These are phyloP conservation scores for Tricharina praecox DNA, from an alignment of 495 filamentous ascomycete species.

Conservation along the genomic window DNA sequence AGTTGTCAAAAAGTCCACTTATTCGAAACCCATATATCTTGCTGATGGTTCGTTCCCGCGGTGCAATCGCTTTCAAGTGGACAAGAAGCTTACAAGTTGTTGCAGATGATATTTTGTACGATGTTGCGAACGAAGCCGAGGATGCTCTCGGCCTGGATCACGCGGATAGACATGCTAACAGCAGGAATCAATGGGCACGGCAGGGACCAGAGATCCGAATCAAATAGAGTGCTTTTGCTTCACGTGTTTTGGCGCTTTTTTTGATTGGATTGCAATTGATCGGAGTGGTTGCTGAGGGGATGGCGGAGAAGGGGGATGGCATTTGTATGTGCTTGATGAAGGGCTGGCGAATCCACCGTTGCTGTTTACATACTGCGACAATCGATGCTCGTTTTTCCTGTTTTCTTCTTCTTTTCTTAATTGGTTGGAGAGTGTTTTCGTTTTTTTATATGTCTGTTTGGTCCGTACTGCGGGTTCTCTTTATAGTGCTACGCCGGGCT, in stretches of 20 bases:
- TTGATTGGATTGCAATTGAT: too few species aligned
- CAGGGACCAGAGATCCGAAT: slow-evolving; percentile 22
- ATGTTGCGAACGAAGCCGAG: slow-evolving; percentile 48
- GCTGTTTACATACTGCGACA: too few species aligned
- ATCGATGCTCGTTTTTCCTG: too few species aligned
- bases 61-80: not conserved
- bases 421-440: too few species aligned
- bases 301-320: too few species aligned
- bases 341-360: too few species aligned
- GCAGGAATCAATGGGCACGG: slow-evolving; percentile 18
- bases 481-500: too few species aligned
- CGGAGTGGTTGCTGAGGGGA: not conserved
- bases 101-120: slow-evolving; percentile 67
- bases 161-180: slow-evolving; percentile 42
- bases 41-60: slow-evolving; percentile 53
- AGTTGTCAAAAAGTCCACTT: slow-evolving; percentile 48
- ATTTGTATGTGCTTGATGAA: too few species aligned
- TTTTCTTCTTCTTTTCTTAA: too few species aligned
- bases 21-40: slow-evolving; percentile 63
- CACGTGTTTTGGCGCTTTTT: not conserved
- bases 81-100: slow-evolving; percentile 17
- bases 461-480: too few species aligned
- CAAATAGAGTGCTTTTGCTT: slow-evolving; percentile 17
- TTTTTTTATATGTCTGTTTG: too few species aligned
- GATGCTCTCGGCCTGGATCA: slow-evolving; percentile 85